Percentiles rank a stretch among this genome's conserved stretches.
Evolutionary conservation across 148 eudicot genomes (phyloP).

Genomic region (Spergularia bocconei): DNA sequence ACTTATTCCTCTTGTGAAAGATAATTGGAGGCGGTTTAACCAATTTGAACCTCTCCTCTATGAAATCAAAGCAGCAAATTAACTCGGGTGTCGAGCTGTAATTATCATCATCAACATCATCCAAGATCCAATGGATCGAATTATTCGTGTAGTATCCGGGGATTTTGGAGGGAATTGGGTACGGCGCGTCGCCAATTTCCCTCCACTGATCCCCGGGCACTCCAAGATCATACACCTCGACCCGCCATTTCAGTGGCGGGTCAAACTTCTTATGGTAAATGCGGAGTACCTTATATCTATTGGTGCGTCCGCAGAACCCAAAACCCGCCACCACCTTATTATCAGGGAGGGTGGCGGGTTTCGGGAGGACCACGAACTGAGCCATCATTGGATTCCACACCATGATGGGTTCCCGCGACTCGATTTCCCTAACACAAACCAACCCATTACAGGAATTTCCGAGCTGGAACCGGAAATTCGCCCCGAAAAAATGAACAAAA

Average conservation of each 20-base stretch:
- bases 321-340: conserved; percentile 39
- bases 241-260: conserved; percentile 11
- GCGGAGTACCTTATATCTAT: conserved; percentile 30
- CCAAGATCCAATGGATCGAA: conserved; percentile 40
- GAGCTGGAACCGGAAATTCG: conserved; percentile 26
- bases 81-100: background rate
- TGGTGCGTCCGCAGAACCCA: conserved; percentile 27
- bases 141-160: conserved; percentile 33
- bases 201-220: conserved; percentile 30
- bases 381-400: conserved; percentile 43
- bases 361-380: conserved; percentile 26
- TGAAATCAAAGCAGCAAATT: conserved; percentile 37
- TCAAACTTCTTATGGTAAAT: conserved; percentile 12
- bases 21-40: conserved; percentile 32
- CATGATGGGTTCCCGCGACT: conserved; percentile 27
- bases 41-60: conserved; percentile 30
- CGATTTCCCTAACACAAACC: conserved; percentile 28
- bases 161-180: conserved; percentile 25
- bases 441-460: conserved; percentile 47
- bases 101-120: background rate
- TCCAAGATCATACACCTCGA: conserved; percentile 29
- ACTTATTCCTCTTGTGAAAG: conserved; percentile 2
- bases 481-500: too few relatives aligned
- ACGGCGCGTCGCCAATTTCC: conserved; percentile 27
- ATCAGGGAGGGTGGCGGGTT: background rate